Percentiles rank a stretch among this genome's conserved stretches.
phyloP scores from a whole-genome alignment of 331 rosid species.

The Arachis monticola region DNA sequence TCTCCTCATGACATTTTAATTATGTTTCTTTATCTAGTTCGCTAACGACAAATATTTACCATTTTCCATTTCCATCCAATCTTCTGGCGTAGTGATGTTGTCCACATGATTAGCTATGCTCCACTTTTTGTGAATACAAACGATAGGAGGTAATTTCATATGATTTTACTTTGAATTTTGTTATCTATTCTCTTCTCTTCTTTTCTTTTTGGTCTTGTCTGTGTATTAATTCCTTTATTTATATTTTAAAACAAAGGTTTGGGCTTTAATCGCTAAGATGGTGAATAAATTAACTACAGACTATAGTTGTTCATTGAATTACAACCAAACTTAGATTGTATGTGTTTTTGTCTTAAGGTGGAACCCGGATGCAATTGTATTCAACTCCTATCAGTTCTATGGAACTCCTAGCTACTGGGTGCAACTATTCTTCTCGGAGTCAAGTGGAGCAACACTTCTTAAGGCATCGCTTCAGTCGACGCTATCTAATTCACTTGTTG shows the following conservation, averaged over 20 bases:
- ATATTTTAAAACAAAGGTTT: background rate
- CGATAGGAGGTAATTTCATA: conserved; percentile 60
- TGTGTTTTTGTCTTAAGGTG: conserved; percentile 53
- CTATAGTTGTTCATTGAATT: background rate
- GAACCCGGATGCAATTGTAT: conserved; percentile 95
- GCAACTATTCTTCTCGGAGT: conserved; percentile 65
- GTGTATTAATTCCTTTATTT: conserved; percentile 2
- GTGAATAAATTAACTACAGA: background rate
- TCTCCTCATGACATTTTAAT: conserved; percentile 4
- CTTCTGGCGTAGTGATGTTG: conserved; percentile 67
- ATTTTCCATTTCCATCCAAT: background rate
- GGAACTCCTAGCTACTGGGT: conserved; percentile 99
- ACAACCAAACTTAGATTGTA: conserved; percentile 38
- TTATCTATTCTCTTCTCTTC: background rate
- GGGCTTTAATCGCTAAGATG: conserved; percentile 6
- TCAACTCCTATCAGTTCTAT: conserved; percentile 66
- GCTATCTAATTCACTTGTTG: conserved; percentile 54
- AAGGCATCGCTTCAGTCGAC: conserved; percentile 50
- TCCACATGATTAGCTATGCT: conserved; percentile 64
- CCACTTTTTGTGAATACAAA: conserved; percentile 69
- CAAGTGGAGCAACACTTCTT: conserved; percentile 87
- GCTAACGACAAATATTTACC: conserved; percentile 33
- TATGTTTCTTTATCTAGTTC: background rate
- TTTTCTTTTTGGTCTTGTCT: background rate
- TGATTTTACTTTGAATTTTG: conserved; percentile 4